Conservation (phyloP, 2,329 filamentous ascomycete species). For the Furcasterigmium furcatum region DNA sequence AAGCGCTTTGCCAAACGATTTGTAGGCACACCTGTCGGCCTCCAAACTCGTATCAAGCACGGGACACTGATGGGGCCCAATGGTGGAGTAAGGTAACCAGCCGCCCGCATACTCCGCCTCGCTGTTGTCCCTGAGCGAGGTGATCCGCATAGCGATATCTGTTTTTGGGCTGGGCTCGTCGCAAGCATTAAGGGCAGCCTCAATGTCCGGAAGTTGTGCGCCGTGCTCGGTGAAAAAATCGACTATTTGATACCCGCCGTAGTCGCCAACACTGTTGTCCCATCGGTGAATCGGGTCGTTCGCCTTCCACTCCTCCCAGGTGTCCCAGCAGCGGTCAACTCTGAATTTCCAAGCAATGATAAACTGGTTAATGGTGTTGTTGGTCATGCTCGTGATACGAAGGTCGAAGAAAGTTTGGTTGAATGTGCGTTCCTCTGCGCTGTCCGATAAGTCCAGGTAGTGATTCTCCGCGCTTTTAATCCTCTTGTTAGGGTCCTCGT, state of each 20-base stretch:
- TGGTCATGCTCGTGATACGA: slow-evolving; percentile 1
- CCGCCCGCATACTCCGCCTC: background rate
- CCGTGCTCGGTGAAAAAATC: background rate
- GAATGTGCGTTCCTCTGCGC: too few species aligned
- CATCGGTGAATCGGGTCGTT: background rate
- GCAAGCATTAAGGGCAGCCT: background rate
- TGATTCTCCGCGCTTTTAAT: background rate
- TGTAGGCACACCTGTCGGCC: background rate
- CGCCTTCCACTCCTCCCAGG: background rate
- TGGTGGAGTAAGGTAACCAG: too few species aligned
- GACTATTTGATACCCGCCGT: background rate
- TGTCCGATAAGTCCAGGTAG: too few species aligned
- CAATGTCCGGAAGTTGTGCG: background rate
- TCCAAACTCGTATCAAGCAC: background rate
- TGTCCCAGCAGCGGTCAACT: background rate
- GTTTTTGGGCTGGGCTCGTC: background rate
- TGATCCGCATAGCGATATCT: background rate
- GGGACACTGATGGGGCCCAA: too few species aligned
- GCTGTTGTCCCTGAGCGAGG: slow-evolving; percentile 2
- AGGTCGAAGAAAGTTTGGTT: background rate
- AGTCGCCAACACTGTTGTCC: too few species aligned
- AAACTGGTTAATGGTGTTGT: background rate
- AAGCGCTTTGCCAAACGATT: background rate
- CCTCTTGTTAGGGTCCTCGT: background rate
- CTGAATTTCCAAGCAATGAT: background rate